A percentile compares a stretch with the other conserved stretches of the same genome.
Evolutionary conservation across 164 flowering plant genomes (phyloP).

Genomic region (Chimonanthus salicifolius): DNA sequence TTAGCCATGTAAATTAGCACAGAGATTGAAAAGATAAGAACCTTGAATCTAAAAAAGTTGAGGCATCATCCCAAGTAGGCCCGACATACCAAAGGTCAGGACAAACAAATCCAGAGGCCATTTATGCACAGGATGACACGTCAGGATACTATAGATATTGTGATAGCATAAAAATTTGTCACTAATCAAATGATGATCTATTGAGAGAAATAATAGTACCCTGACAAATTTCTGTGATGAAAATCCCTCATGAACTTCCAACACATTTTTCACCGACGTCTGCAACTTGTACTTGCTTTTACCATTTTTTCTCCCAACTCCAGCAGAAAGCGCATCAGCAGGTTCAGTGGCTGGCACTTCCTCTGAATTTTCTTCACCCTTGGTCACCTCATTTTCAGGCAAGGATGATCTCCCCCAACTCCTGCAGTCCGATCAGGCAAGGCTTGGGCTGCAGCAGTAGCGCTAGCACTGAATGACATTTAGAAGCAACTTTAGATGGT

Average conservation of each 20-base stretch:
- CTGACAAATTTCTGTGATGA: constrained; percentile 28
- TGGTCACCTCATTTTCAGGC: neutral
- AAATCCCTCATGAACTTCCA: constrained; percentile 21
- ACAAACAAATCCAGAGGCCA: too few species aligned
- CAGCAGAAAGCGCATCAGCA: constrained; percentile 16
- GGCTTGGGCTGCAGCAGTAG: constrained; percentile 16
- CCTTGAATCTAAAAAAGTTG: too few species aligned
- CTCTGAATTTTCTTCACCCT: neutral
- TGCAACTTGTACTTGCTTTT: constrained; percentile 18
- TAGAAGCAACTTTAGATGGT: too few species aligned
- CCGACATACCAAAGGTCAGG: too few species aligned
- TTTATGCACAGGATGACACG: too few species aligned
- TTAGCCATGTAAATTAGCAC: too few species aligned
- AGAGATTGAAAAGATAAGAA: too few species aligned
- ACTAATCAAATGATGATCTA: neutral
- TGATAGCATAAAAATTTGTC: too few species aligned
- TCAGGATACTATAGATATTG: too few species aligned
- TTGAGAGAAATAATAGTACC: constrained; percentile 22
- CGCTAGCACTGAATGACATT: constrained; percentile 31
- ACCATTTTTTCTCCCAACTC: constrained; percentile 20
- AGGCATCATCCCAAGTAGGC: too few species aligned
- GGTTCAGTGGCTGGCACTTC: constrained; percentile 5
- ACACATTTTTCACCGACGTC: constrained; percentile 27
- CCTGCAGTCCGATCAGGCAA: constrained; percentile 25
- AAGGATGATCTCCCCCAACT: constrained; percentile 15